Evolutionary conservation across 2,329 filamentous ascomycete genomes (phyloP).

Genomic region (Fusarium torreyae): DNA sequence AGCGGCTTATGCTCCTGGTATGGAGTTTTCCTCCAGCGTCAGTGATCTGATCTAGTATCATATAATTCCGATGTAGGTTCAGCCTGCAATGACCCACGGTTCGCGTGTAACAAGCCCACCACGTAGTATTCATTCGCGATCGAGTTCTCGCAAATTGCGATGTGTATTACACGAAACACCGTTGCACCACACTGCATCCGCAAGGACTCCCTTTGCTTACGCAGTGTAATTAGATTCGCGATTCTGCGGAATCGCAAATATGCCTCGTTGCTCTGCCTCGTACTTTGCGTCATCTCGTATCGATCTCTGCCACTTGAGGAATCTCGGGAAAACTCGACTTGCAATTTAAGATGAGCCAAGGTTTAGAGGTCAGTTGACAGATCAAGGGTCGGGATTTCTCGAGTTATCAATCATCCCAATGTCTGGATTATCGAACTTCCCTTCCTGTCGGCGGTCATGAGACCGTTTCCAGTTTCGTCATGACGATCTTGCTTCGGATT

Average conservation of each 20-base stretch:
- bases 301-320: slow-evolving; percentile 26
- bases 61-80: slow-evolving; percentile 7
- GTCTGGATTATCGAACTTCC: slow-evolving; percentile 1
- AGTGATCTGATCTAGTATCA: neutral
- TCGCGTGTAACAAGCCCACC: slow-evolving; percentile 8
- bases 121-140: slow-evolving; percentile 22
- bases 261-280: slow-evolving; percentile 25
- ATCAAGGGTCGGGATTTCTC: slow-evolving; percentile 12
- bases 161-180: slow-evolving; percentile 17
- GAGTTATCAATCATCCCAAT: slow-evolving; percentile 7
- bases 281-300: slow-evolving; percentile 30
- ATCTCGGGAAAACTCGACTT: slow-evolving; percentile 26
- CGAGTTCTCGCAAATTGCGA: slow-evolving; percentile 28
- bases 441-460: slow-evolving; percentile 8
- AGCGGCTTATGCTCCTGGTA: slow-evolving; percentile 16
- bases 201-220: slow-evolving; percentile 32
- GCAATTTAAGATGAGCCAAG: slow-evolving; percentile 17
- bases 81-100: neutral
- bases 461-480: slow-evolving; percentile 6
- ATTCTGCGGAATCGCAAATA: slow-evolving; percentile 37
- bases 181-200: slow-evolving; percentile 28
- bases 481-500: slow-evolving; percentile 18
- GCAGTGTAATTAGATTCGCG: slow-evolving; percentile 28
- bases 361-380: slow-evolving; percentile 34
- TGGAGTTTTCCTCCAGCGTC: slow-evolving; percentile 2